phyloP scores from a whole-genome alignment of 129 eudicot species.

The Arctium lappa region DNA sequence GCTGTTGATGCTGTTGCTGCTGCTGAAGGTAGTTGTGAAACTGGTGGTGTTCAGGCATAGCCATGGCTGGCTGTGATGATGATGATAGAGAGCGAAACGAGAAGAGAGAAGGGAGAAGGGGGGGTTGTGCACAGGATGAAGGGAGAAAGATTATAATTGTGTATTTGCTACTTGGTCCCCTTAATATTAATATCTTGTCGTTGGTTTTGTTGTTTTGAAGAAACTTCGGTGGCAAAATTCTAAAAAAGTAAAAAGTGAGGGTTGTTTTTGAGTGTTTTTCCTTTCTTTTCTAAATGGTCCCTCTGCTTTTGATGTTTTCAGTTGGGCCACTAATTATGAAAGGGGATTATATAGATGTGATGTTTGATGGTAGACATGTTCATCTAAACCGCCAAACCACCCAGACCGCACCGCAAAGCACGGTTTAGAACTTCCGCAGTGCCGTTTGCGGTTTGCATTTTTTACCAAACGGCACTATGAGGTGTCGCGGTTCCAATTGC shows the following conservation, averaged over 20 bases:
- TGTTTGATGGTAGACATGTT: background rate
- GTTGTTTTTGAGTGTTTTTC: background rate
- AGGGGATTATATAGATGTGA: background rate
- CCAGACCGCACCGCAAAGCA: too few species aligned
- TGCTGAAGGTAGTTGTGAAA: slow-evolving; percentile 41
- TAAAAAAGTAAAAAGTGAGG: background rate
- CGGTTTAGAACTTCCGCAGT: too few species aligned
- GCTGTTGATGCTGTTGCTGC: slow-evolving; percentile 36
- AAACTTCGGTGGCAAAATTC: slow-evolving; percentile 3
- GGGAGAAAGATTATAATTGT: slow-evolving; percentile 12
- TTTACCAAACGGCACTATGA: too few species aligned
- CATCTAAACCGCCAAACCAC: too few species aligned
- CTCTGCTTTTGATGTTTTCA: background rate
- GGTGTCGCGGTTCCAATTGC: too few species aligned
- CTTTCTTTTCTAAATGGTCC: background rate
- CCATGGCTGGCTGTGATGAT: slow-evolving; percentile 38
- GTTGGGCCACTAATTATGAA: background rate
- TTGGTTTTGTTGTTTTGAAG: background rate
- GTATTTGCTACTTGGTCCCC: slow-evolving; percentile 43
- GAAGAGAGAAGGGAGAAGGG: background rate
- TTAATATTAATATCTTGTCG: background rate
- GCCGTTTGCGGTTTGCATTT: too few species aligned
- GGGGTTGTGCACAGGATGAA: slow-evolving; percentile 10
- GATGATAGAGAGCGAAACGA: background rate
- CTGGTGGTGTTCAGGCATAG: slow-evolving; percentile 46